Percentiles rank a stretch among this genome's conserved stretches.
Conservation (phyloP, 495 filamentous ascomycete genomes). For the Penicillium coprophilum region DNA sequence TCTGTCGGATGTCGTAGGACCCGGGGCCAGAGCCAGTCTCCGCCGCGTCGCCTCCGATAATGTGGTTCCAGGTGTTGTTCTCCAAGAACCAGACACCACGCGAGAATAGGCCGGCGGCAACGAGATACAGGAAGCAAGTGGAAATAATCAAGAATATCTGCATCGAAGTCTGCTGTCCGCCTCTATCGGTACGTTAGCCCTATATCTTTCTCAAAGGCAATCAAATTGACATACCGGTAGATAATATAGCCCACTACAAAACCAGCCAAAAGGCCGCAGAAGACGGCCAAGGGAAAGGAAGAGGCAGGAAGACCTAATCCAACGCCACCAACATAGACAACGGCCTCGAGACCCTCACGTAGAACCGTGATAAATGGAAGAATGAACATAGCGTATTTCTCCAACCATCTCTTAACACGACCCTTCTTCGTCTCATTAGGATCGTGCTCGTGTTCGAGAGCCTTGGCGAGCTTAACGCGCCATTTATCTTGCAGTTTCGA, state of each 20-base stretch:
- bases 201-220: background rate
- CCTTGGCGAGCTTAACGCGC: slow-evolving; percentile 71
- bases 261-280: slow-evolving; percentile 66
- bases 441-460: slow-evolving; percentile 55
- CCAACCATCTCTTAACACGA: slow-evolving; percentile 60
- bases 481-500: slow-evolving; percentile 85
- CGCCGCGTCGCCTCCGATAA: slow-evolving; percentile 68
- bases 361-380: slow-evolving; percentile 83
- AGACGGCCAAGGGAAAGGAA: slow-evolving; percentile 70
- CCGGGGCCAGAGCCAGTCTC: slow-evolving; percentile 78
- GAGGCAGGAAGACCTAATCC: slow-evolving; percentile 69
- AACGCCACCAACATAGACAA: slow-evolving; percentile 81
- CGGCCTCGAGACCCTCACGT: slow-evolving; percentile 77
- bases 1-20: slow-evolving; percentile 81
- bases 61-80: slow-evolving; percentile 59
- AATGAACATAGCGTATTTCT: slow-evolving; percentile 81
- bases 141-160: slow-evolving; percentile 79
- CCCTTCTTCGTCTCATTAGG: slow-evolving; percentile 23
- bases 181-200: slow-evolving; percentile 33
- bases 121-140: slow-evolving; percentile 81
- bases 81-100: slow-evolving; percentile 73
- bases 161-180: slow-evolving; percentile 62
- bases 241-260: slow-evolving; percentile 64
- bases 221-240: slow-evolving; percentile 62
- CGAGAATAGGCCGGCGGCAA: slow-evolving; percentile 83